Evolutionary conservation across 805 yeast species (phyloP), one percentile per base, ranked within the genome.

Genomic region (Ogataea nonfermentans): DNA sequence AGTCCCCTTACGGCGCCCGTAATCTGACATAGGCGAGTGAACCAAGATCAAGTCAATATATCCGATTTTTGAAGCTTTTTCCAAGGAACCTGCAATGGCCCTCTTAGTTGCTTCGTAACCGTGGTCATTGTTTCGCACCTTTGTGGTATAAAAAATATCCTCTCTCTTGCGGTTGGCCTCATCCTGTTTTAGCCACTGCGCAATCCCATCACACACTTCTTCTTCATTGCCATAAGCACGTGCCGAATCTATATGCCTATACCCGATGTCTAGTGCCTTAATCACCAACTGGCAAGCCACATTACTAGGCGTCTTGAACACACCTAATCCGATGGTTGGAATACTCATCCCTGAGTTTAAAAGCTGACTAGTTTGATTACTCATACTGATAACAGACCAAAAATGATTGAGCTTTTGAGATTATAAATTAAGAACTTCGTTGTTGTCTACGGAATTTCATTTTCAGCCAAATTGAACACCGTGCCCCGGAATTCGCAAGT

Each of bases 191-290:
- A 62, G 10, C 65, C 65, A 84, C 35, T 63, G 55, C 11, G 66
- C 57, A 31, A 84, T 74, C 3, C 84, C 93, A 32, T 71, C 66
- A 14, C 78, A 79, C 5, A 78, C 77, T 46, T 79, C 83, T 11
- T 49, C 47, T 55, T 84, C 87, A 61, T 85, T 85, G 9, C 66
- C 62, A 62, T 86, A 86, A 12, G 59, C 60, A 9, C 70, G 76
- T 4, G 95, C 95, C 15, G 81, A 67, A 56, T 86, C 95, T 42
- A 85, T 63, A 53, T 81, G 91, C 48, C 91, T 72, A 57, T 82
- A 85, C 0, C 95, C 95, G 12, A 61, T 65, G 22, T 68, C 62
- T 45, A 85, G 67, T 2, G 91, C 93, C 24, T 68, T 55, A 49
- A 73, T 68, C 1, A 79, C 81, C 15, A 78, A 55, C 0, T 67